Evolutionary conservation across 2,329 filamentous ascomycete genomes (phyloP), one percentile per base, ranked within the genome.

Genomic region (Plenodomus tracheiphilus): DNA sequence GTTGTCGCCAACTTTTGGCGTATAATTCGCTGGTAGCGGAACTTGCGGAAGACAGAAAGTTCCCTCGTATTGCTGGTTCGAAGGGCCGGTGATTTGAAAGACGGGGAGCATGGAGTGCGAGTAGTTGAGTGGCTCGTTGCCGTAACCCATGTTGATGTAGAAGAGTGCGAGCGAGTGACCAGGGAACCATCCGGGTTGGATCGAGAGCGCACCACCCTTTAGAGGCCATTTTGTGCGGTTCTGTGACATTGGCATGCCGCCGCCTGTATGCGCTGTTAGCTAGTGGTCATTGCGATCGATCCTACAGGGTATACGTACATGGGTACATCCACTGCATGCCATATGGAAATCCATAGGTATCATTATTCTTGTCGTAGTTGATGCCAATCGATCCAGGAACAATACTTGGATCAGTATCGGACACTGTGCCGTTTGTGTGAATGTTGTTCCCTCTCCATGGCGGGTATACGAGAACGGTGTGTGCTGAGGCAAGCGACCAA

Each of bases 271-370:
- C 15, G 15, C 15, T 50, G 28, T 64, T 44, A 65, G 56, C 43
- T 20, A 39, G 28, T 17, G 16, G 28, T 15, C 19, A 20, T 17
- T 25, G 16, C 16, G 19, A 13, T 9, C 28, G 8, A 18, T 25
- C 3, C 7, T 18, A 15, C 17, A 45, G 19, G 21, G 30, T 36
- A n/a, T 10, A 78, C 89, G 76, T 79, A 96, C 91, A 97, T 73
- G 92, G 91, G 78, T 96, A 96, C 71, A 86, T 85, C 91, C 91
- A 97, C 77, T 96, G 88, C 89, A 94, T 93, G 75, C 91, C 92
- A 60, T 89, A 96, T 1, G 91, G 91, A 61, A 84, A 94, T 0
- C 75, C 66, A 16, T 69, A 64, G 15, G 77, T 75, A 18, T 74
- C 75, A 45, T 80, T 79, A 16, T 74, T 75, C 43, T 81, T 79